Evolutionary conservation across 495 filamentous ascomycete genomes (phyloP), one percentile per base, ranked within the genome.

Genomic region (Paragyromitra xinjiangensis): DNA sequence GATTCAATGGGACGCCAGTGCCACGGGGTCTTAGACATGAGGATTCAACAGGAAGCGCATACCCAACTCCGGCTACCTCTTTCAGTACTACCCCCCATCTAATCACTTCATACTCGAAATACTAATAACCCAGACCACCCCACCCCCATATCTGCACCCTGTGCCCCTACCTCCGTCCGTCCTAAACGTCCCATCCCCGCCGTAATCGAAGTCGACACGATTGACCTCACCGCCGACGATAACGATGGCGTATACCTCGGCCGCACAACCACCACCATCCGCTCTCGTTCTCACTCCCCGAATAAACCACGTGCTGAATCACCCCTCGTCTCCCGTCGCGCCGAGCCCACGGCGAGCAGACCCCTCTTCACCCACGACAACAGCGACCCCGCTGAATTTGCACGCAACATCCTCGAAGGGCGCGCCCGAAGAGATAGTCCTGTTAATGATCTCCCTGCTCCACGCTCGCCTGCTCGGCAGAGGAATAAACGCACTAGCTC

Each of bases 181-280:
- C 50, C 66, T 26, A 75, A 80, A 34, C 77, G 59, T 19, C 42
- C 40, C 6, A 64, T n/a, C n/a, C 64, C 65, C 45, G n/a, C 26
- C 8, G 53, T 73, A 4, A 37, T 78, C 53, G 66, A 81, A 12
- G 67, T 81, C 16, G 79, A 81, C 61, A 81, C 75, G 2, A 81
- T 81, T 12, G 80, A 81, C 61, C 75, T 81, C 22, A 81, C 80
- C 9, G 42, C 50, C 12, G 80, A 81, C 39, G 74, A 77, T 29
- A 70, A 81, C 40, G 73, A 80, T 12, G 68, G 45, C 22, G n/a
- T 76, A n/a, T 76, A 64, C 24, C 24, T 76, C 12, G 67, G 73
- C 6, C 73, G 50, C 11, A 76, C 73, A 6, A 44, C 73, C 14
- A 71, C 76, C 16, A 51, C 58, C 1, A 2, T 77, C 16, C 48